Conservation (phyloP, 345 rosid species). For the Citrus glauca region DNA sequence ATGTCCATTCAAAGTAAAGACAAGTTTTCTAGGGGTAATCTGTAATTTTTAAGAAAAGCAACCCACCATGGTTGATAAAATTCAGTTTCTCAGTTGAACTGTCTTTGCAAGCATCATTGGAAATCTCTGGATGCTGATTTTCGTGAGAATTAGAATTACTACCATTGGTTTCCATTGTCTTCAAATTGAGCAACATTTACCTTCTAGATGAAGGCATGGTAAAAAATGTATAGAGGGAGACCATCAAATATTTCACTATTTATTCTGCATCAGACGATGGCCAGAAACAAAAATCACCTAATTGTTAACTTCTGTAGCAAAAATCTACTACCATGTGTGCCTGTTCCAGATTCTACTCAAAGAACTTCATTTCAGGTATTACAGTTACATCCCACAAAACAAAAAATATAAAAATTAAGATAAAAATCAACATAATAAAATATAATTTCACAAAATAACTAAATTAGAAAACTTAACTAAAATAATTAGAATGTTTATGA, state of each 20-base stretch:
- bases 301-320: neutral
- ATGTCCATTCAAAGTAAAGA: neutral
- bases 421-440: too few relatives aligned
- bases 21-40: neutral
- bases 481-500: too few relatives aligned
- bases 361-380: neutral
- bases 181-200: slow-evolving; percentile 11
- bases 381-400: neutral
- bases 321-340: neutral
- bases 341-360: neutral
- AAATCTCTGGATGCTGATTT: slow-evolving; percentile 8
- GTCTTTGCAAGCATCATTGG: slow-evolving; percentile 10
- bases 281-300: neutral
- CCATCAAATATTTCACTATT: neutral
- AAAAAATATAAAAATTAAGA: too few relatives aligned
- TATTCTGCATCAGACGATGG: neutral
- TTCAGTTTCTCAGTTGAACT: slow-evolving; percentile 16
- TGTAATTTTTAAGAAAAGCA: slow-evolving; percentile 1
- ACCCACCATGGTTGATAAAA: slow-evolving; percentile 26
- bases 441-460: too few relatives aligned
- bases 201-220: slow-evolving; percentile 10
- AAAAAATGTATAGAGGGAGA: neutral
- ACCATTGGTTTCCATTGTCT: slow-evolving; percentile 26
- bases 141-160: slow-evolving; percentile 13
- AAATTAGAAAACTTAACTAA: too few relatives aligned